Evolutionary conservation across 2,329 filamentous ascomycete genomes (phyloP).

Genomic region (Alternaria burnsii): DNA sequence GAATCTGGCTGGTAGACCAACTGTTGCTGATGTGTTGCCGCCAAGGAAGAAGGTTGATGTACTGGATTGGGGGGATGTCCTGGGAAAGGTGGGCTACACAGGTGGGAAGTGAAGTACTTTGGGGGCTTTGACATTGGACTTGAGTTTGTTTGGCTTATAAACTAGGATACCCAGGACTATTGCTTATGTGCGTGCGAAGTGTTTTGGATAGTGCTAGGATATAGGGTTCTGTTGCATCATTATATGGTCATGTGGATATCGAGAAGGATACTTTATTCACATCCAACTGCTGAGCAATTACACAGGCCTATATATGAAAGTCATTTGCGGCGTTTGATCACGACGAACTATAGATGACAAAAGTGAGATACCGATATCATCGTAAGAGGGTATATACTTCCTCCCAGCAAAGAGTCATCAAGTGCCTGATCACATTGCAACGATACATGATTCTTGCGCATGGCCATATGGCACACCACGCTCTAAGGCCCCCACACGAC

Average conservation of each 20-base stretch:
- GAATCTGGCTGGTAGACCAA: slow-evolving; percentile 24
- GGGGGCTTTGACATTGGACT: not conserved
- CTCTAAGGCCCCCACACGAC: not conserved
- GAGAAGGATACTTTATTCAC: too few relatives aligned
- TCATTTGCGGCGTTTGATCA: not conserved
- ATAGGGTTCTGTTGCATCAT: not conserved
- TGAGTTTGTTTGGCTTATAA: not conserved
- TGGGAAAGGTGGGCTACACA: slow-evolving; percentile 8
- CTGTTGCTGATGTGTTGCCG: slow-evolving; percentile 14
- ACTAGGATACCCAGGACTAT: not conserved
- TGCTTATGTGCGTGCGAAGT: not conserved
- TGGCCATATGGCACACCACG: not conserved
- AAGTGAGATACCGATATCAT: not conserved
- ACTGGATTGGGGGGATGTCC: slow-evolving; percentile 26
- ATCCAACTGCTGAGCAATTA: not conserved
- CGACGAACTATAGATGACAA: not conserved
- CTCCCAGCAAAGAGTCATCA: not conserved
- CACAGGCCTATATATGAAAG: not conserved
- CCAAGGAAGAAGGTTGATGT: slow-evolving; percentile 28
- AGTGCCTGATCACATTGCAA: not conserved
- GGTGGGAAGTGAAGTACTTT: not conserved
- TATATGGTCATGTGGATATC: not conserved
- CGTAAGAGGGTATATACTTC: not conserved
- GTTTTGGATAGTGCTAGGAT: not conserved
- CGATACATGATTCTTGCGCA: not conserved